A percentile compares a stretch with the other conserved stretches of the same genome.
These are phyloP conservation scores for Rhizopogon hawkerae DNA, from an alignment of 1,284 basidiomycete species.

Conservation along the genomic window DNA sequence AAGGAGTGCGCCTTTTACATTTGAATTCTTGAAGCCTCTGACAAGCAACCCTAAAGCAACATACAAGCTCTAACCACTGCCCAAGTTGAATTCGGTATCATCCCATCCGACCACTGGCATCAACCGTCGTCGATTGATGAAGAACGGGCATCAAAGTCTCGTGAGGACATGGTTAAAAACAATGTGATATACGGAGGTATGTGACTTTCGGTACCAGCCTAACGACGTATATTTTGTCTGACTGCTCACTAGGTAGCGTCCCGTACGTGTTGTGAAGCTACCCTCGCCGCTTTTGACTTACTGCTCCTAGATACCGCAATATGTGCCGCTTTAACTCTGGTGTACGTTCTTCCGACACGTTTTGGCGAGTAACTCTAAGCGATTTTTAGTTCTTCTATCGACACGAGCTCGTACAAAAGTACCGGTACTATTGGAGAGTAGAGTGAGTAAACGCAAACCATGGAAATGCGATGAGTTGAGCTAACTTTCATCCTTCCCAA, in stretches of 20 bases:
- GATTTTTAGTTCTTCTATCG: conserved; percentile 72
- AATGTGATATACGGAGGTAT: conserved; percentile 84
- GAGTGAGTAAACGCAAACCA: conserved; percentile 35
- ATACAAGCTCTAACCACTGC: conserved; percentile 60
- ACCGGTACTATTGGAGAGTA: conserved; percentile 90
- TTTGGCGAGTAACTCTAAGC: conserved; percentile 4
- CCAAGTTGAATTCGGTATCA: conserved; percentile 72
- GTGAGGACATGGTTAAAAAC: conserved; percentile 70
- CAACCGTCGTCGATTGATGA: conserved; percentile 84
- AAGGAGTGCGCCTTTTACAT: conserved; percentile 42
- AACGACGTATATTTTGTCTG: neutral
- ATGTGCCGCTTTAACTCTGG: conserved; percentile 96
- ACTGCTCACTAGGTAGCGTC: conserved; percentile 44
- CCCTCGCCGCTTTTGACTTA: conserved; percentile 6
- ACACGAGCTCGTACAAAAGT: conserved; percentile 72
- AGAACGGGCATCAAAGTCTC: conserved; percentile 59
- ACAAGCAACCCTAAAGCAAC: conserved; percentile 35
- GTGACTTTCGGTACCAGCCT: conserved; percentile 8
- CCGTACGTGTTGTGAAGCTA: conserved; percentile 36
- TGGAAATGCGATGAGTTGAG: neutral
- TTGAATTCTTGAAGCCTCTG: neutral
- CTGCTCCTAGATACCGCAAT: conserved; percentile 57
- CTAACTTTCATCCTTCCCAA: neutral
- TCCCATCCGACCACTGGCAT: conserved; percentile 75
- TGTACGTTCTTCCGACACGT: conserved; percentile 36